A percentile compares a stretch with the other conserved stretches of the same genome.
phyloP scores from a whole-genome alignment of 805 yeast genomes.

The Yarrowia keelungensis region DNA sequence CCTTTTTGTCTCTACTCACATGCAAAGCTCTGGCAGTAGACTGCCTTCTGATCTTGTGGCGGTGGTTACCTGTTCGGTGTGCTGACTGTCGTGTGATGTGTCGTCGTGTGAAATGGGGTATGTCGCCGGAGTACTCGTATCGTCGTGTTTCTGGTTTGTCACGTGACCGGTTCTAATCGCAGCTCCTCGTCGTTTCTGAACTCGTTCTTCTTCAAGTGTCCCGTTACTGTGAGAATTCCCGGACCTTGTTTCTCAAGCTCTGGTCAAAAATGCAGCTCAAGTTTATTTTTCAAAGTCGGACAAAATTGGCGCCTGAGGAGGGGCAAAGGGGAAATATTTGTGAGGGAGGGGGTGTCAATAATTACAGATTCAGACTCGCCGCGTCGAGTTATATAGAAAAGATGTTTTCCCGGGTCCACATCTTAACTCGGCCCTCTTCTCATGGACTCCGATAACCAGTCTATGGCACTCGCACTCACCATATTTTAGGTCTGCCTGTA shows the following conservation, averaged over 20 bases:
- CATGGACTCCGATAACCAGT: not conserved
- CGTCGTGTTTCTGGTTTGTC: not conserved
- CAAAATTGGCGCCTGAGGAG: constrained; percentile 20
- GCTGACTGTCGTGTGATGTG: too few relatives aligned
- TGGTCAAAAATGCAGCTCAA: constrained; percentile 20
- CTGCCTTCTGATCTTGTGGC: not conserved
- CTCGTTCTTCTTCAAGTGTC: not conserved
- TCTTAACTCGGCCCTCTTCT: too few relatives aligned
- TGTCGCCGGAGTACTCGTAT: too few relatives aligned
- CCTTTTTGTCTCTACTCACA: not conserved
- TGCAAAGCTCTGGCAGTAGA: not conserved
- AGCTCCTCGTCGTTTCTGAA: not conserved
- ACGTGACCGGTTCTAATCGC: not conserved
- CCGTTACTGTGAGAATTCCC: constrained; percentile 2
- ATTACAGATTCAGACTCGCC: not conserved
- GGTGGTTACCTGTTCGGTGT: not conserved
- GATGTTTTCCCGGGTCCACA: too few relatives aligned
- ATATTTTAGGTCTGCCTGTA: not conserved
- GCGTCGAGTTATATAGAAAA: too few relatives aligned
- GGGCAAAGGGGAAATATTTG: not conserved
- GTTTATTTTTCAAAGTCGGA: constrained; percentile 23
- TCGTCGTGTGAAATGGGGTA: too few relatives aligned
- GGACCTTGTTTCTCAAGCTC: constrained; percentile 17
- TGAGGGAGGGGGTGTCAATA: not conserved
- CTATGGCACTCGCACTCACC: not conserved